Evolutionary conservation across 495 filamentous ascomycete species (phyloP).

Genomic region (Aspergillus panamensis): DNA sequence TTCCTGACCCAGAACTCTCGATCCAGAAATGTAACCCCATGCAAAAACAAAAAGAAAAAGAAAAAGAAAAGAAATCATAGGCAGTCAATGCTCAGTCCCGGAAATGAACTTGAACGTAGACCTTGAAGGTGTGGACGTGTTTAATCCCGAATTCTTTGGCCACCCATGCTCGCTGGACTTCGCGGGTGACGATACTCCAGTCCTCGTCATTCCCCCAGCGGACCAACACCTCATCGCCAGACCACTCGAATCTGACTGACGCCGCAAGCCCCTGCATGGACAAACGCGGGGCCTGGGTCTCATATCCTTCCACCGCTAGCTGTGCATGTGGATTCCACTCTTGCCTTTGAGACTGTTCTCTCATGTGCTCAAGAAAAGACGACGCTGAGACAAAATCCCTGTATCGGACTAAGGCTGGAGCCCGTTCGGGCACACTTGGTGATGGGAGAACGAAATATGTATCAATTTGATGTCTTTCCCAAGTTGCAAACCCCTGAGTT

Average conservation of each 20-base stretch:
- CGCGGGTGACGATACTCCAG: slow-evolving; percentile 9
- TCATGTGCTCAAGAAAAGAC: slow-evolving; percentile 13
- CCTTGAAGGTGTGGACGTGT: slow-evolving; percentile 4
- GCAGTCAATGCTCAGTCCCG: not conserved
- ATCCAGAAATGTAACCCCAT: not conserved
- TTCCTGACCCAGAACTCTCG: not conserved
- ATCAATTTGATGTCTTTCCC: not conserved
- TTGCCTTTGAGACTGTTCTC: not conserved
- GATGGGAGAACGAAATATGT: slow-evolving; percentile 16
- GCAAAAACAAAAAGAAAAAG: not conserved
- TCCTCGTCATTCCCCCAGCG: slow-evolving; percentile 15
- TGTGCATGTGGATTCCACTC: not conserved
- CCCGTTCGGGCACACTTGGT: not conserved
- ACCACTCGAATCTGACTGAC: slow-evolving; percentile 16
- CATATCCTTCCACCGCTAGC: not conserved
- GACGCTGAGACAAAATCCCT: slow-evolving; percentile 8
- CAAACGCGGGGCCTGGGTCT: not conserved
- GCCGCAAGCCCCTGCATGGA: slow-evolving; percentile 6
- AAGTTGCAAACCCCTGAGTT: not conserved
- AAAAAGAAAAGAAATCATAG: not conserved
- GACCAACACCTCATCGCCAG: slow-evolving; percentile 12
- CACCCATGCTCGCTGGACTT: slow-evolving; percentile 12
- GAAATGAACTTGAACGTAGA: slow-evolving; percentile 15
- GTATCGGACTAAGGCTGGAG: slow-evolving; percentile 9
- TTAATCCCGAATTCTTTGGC: not conserved